Base-by-base conservation (phyloP, 1,139 yeast genomes). In the Wickerhamomyces sp. region DNA sequence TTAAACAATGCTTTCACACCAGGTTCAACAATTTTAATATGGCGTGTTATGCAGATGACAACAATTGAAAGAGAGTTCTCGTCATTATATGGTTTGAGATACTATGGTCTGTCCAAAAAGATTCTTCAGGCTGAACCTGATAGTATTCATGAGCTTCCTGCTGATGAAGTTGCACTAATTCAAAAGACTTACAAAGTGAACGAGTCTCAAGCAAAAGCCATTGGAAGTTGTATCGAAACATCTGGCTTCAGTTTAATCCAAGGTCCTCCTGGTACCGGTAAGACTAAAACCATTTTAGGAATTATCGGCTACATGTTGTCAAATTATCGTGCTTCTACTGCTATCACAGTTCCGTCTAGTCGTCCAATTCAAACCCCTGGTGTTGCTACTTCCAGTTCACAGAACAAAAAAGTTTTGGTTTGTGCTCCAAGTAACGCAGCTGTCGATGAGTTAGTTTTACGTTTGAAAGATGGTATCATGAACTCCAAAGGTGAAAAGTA, bases 341-440 rank as follows among this genome's bases (percentile, higher is more conserved):
- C 47, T 11, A 57, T 51, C n/a, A 25, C 46, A 0, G 29, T 47
- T 22, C 60, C 64, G 11, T 29, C 19, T 19, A 42, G 31, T 6
- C n/a, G n/a, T n/a, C n/a, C n/a, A n/a, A n/a, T n/a, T n/a, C n/a
- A n/a, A n/a, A n/a, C n/a, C n/a, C n/a, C n/a, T n/a, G 32, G 31
- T 12, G 28, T 17, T 23, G 27, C 23, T 23, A 20, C 24, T 11
- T 8, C 27, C 9, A 20, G 46, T 11, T 52, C 48, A 27, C 58
- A 57, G 35, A 73, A 71, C 24, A 67, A 66, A 35, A 73, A 78
- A 40, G 75, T 93, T 4, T 64, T 93, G 35, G 78, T 93, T 21
- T 93, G 98, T 72, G 98, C 98, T 1, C 99, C 99, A 3, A 87
- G 96, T 57, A 93, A 93, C 63, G 99, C 99, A 0, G 99, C 99